Conservation (phyloP, 2,329 filamentous ascomycete species). For the Botrytis medusae region DNA sequence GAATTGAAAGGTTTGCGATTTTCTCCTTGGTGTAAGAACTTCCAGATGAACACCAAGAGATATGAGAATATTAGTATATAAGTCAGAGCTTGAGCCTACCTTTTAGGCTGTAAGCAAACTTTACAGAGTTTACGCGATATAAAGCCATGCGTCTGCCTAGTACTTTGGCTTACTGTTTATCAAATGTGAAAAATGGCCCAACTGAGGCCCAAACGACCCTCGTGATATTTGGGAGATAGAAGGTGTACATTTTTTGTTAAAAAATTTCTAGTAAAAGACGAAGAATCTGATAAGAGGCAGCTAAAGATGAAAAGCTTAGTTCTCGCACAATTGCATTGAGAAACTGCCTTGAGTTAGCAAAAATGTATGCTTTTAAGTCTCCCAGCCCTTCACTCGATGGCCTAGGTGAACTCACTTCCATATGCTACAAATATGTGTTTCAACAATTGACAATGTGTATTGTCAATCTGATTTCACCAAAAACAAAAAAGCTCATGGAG, state of each 20-base stretch:
- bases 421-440: neutral
- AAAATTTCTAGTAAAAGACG: neutral
- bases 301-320: neutral
- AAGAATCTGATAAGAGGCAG: neutral
- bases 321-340: neutral
- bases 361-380: neutral
- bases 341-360: neutral
- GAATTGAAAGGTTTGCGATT: neutral
- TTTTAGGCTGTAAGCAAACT: neutral
- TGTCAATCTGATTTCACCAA: neutral
- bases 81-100: neutral
- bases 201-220: neutral
- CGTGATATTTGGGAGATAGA: neutral
- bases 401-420: neutral
- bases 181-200: neutral
- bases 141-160: neutral
- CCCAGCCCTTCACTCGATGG: neutral
- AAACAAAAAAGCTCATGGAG: neutral
- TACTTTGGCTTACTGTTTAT: neutral
- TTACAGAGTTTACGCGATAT: neutral
- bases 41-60: rapidly evolving
- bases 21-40: neutral
- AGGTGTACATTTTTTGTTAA: neutral
- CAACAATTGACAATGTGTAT: neutral
- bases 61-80: neutral